Base-by-base conservation (phyloP, 805 yeast genomes). In the Sugiyamaella americana region DNA sequence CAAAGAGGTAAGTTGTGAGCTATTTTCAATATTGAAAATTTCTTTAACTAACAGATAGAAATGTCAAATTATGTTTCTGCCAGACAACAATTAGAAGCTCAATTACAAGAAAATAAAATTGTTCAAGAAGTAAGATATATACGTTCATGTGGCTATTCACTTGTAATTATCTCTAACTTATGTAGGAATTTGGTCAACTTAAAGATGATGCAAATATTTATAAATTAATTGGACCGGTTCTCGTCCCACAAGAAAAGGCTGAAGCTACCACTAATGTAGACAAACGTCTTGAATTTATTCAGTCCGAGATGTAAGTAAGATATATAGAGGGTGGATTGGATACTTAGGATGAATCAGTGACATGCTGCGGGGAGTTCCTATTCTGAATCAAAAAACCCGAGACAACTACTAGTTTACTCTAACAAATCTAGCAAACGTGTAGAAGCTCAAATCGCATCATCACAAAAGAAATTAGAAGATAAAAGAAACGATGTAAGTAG, bases 81-180 rank as follows among this genome's bases (percentile, higher is more conserved):
- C 10, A 80, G 98, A 59, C 95, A 91, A 55, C 78, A 82, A 60
- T 74, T 93, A 40, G 99, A 93, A 61, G 86, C 97, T 1, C 99
- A 93, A 67, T 78, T 72, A 57, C 98, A 93, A 65, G 99, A 93
- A 64, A 89, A 89, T 64, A 80, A 80, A 58, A 89, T 93, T 42
- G 98, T 93, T 13, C 73, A 80, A 54, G 81, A 77, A 34, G 64
- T 59, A 44, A 10, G 50, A 21, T 36, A 13, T 5, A n/a, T n/a
- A n/a, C n/a, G n/a, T n/a, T n/a, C n/a, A n/a, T 6, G 30, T 11
- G 50, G 18, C 5, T 13, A 13, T 20, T 4, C 32, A 18, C 4
- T 30, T 11, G 34, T 29, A 11, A 11, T 29, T 11, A 29, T 29
- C n/a, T 29, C n/a, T 11, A 11, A 29, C 18, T 17, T 2, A 29